phyloP scores from a whole-genome alignment of 768 basidiomycete genomes.

The Mycena sanguinolenta region DNA sequence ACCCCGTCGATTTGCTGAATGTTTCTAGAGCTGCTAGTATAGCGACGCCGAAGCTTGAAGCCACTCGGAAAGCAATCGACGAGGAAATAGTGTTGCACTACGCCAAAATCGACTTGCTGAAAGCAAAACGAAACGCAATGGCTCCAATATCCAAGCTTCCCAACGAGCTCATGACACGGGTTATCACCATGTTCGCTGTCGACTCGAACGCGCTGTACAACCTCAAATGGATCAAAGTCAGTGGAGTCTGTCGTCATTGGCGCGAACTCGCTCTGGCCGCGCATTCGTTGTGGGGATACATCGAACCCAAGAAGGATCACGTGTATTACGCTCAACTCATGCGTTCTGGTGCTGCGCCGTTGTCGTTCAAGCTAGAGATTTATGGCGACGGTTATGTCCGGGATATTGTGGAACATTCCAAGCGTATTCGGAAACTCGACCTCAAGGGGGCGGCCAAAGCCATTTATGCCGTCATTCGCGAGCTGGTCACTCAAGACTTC shows the following conservation, averaged over 20 bases:
- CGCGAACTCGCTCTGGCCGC: constrained; percentile 4
- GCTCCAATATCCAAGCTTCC: constrained; percentile 11
- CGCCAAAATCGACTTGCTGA: constrained; percentile 2
- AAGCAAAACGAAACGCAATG: constrained; percentile 12
- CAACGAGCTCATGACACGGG: constrained; percentile 12
- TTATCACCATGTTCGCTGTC: constrained; percentile 4
- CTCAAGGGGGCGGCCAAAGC: neutral
- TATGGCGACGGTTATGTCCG: neutral
- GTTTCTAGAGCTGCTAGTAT: too few relatives aligned
- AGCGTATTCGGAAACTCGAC: neutral
- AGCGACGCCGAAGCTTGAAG: too few relatives aligned
- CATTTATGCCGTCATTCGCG: neutral
- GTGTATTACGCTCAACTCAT: neutral
- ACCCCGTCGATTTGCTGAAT: too few relatives aligned
- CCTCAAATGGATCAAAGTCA: constrained; percentile 15
- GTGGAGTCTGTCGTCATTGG: constrained; percentile 17
- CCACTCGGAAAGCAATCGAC: neutral
- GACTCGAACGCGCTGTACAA: constrained; percentile 6
- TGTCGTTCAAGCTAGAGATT: neutral
- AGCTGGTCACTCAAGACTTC: neutral
- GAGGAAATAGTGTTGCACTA: constrained; percentile 15
- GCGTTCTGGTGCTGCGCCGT: constrained; percentile 10
- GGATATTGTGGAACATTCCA: neutral
- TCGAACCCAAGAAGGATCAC: neutral
- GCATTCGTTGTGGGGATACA: constrained; percentile 16